Evolutionary conservation across 2,329 filamentous ascomycete species (phyloP).

Genomic region (Clonostachys byssicola): DNA sequence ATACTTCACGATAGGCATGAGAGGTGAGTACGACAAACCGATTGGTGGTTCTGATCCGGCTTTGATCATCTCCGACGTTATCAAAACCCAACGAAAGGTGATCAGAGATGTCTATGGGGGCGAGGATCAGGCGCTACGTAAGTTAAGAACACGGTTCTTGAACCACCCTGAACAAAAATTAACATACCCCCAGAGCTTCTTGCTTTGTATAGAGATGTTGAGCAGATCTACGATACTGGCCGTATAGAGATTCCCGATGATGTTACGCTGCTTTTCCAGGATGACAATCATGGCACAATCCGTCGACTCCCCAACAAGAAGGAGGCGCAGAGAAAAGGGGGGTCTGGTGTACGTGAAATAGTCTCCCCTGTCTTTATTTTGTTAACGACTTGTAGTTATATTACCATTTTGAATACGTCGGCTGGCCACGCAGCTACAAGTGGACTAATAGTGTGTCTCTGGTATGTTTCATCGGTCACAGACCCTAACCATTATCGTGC

Average conservation of each 20-base stretch:
- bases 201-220: constrained; percentile 64
- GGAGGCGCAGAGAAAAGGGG: constrained; percentile 47
- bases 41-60: constrained; percentile 46
- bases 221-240: constrained; percentile 57
- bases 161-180: constrained; percentile 5
- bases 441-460: constrained; percentile 60
- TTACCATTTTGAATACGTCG: constrained; percentile 59
- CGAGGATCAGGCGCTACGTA: constrained; percentile 33
- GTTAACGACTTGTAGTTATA: constrained; percentile 25
- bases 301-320: constrained; percentile 48
- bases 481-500: no score
- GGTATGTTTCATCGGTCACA: constrained; percentile 15
- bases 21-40: constrained; percentile 53
- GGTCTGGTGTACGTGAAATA: constrained; percentile 42
- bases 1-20: constrained; percentile 55
- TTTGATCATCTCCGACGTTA: constrained; percentile 45
- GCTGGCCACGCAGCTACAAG: constrained; percentile 54
- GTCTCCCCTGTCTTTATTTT: constrained; percentile 5
- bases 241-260: constrained; percentile 52
- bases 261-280: constrained; percentile 57
- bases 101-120: constrained; percentile 45
- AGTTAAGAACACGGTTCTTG: constrained; percentile 9
- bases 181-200: constrained; percentile 41
- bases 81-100: constrained; percentile 49
- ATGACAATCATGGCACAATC: constrained; percentile 60